Evolutionary conservation across 371 early-diverging fungal genomes (phyloP).

Genomic region (Mucor irregularis): DNA sequence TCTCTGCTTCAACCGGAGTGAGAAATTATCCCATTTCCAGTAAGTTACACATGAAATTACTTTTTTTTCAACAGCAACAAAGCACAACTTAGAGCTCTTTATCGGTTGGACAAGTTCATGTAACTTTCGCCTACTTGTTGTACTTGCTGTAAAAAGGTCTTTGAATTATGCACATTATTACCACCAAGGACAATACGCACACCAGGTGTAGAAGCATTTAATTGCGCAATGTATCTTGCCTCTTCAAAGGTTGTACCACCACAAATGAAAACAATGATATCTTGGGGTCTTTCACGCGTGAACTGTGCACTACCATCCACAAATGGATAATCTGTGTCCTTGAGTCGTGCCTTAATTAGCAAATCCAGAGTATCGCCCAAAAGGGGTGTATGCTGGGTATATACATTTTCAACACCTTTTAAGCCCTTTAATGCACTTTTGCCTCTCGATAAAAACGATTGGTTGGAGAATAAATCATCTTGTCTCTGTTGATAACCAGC

Average conservation of each 20-base stretch:
- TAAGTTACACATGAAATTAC: not conserved
- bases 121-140: slow-evolving; percentile 11
- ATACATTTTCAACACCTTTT: slow-evolving; percentile 97
- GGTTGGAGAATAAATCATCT: slow-evolving; percentile 86
- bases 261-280: slow-evolving; percentile 90
- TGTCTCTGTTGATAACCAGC: slow-evolving; percentile 83
- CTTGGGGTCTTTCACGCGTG: slow-evolving; percentile 81
- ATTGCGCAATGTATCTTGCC: slow-evolving; percentile 76
- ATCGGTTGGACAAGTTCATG: slow-evolving; percentile 8
- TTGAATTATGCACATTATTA: slow-evolving; percentile 81
- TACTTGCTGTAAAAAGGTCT: slow-evolving; percentile 23
- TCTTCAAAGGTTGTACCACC: slow-evolving; percentile 95
- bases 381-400: slow-evolving; percentile 93
- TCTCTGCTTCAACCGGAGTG: no score
- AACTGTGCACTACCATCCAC: slow-evolving; percentile 48
- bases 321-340: slow-evolving; percentile 79
- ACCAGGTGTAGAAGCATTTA: slow-evolving; percentile 77
- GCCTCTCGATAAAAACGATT: slow-evolving; percentile 79
- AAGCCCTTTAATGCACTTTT: slow-evolving; percentile 84
- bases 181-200: slow-evolving; percentile 88
- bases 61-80: no score
- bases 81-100: no score
- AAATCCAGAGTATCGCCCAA: slow-evolving; percentile 76
- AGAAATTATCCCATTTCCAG: no score
- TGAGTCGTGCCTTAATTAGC: slow-evolving; percentile 79